phyloP scores from a whole-genome alignment of 2,329 filamentous ascomycete species.

The Penicillium sp. region DNA sequence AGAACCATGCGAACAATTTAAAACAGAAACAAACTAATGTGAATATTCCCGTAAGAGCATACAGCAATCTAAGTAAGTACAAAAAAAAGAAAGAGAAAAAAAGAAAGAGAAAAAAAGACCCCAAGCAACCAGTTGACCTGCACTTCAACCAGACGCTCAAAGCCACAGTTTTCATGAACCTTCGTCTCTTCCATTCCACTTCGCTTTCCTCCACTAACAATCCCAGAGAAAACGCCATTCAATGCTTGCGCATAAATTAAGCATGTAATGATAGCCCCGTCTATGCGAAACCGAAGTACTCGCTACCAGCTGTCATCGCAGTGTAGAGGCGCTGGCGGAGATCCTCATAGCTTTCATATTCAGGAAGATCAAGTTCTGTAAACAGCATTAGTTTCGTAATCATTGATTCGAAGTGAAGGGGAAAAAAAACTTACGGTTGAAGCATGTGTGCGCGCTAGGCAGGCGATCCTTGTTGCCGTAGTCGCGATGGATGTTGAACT shows the following conservation, averaged over 20 bases:
- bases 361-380: conserved; percentile 92
- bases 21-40: conserved; percentile 20
- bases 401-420: background rate
- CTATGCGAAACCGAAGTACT: conserved; percentile 97
- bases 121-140: conserved; percentile 43
- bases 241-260: conserved; percentile 41
- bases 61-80: conserved; percentile 34
- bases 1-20: background rate
- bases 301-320: conserved; percentile 95
- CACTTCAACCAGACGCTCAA: conserved; percentile 44
- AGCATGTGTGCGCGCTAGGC: conserved; percentile 96
- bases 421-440: conserved; percentile 82
- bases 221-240: conserved; percentile 41
- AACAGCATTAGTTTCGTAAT: conserved; percentile 42
- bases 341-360: conserved; percentile 95
- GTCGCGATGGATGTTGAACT: conserved; percentile 98
- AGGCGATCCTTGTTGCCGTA: conserved; percentile 95
- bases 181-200: background rate
- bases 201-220: conserved; percentile 23
- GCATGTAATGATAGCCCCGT: conserved; percentile 27
- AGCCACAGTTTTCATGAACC: conserved; percentile 21
- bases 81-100: conserved; percentile 22
- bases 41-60: conserved; percentile 26
- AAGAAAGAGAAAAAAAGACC: conserved; percentile 21
- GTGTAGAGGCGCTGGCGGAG: conserved; percentile 88